Evolutionary conservation across 768 basidiomycete genomes (phyloP).

Genomic region (Amanita rimosa): DNA sequence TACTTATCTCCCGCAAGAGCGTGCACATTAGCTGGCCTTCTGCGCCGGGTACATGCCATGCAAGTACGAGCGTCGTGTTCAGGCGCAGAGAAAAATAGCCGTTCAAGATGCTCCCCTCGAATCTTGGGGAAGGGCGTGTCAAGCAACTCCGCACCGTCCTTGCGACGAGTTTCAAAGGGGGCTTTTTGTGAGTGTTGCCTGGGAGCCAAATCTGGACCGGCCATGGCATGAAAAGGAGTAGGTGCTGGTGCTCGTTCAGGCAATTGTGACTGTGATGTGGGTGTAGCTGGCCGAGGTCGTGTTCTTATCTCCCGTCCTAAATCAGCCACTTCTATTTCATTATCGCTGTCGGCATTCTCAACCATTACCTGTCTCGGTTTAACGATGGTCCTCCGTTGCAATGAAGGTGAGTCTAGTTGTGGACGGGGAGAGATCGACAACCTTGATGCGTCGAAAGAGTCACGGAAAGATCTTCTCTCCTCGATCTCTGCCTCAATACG

Average conservation of each 20-base stretch:
- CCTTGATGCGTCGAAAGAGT: conserved; percentile 1
- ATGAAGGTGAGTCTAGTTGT: neutral
- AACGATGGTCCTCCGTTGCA: neutral
- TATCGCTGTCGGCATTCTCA: neutral
- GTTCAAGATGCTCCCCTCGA: conserved; percentile 65
- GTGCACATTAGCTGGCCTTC: conserved; percentile 10
- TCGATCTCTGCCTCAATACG: conserved; percentile 58
- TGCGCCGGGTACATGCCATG: conserved; percentile 47
- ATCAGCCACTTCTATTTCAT: neutral
- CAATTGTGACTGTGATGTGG: neutral
- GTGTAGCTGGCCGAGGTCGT: conserved; percentile 1
- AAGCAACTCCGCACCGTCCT: neutral
- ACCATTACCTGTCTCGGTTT: neutral
- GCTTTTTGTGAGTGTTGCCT: neutral
- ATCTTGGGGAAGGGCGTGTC: conserved; percentile 75
- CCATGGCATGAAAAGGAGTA: conserved; percentile 21
- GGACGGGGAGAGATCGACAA: conserved; percentile 4
- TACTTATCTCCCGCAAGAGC: conserved; percentile 9
- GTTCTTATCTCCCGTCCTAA: neutral
- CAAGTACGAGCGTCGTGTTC: conserved; percentile 66
- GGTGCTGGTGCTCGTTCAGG: conserved; percentile 23
- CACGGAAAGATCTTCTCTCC: conserved; percentile 43
- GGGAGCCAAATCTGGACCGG: conserved; percentile 6
- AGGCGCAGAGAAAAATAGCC: conserved; percentile 71
- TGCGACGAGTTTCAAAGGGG: neutral